Percentiles rank a stretch among this genome's conserved stretches.
Evolutionary conservation across 257 asterid genomes (phyloP).

Genomic region (Handroanthus guayacan): DNA sequence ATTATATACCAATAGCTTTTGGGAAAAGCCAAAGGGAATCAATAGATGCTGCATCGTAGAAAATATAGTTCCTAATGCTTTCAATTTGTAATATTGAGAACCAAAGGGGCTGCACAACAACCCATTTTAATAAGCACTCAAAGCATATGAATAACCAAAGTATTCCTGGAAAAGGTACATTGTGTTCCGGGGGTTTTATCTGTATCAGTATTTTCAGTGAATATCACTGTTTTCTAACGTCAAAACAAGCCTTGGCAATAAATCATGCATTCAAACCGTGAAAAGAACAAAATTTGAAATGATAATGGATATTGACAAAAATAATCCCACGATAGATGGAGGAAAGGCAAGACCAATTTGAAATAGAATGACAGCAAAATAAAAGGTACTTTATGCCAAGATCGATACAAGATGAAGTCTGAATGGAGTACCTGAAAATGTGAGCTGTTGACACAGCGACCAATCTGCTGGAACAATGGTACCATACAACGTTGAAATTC

Average conservation of each 20-base stretch:
- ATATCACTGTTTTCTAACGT: neutral
- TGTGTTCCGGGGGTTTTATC: too few relatives aligned
- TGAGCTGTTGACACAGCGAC: conserved; percentile 66
- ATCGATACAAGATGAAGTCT: neutral
- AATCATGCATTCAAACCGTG: neutral
- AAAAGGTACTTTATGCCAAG: neutral
- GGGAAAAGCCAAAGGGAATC: too few relatives aligned
- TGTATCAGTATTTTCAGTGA: too few relatives aligned
- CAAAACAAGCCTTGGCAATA: neutral
- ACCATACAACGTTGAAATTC: conserved; percentile 73
- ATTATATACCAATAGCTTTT: too few relatives aligned
- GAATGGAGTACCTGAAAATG: conserved; percentile 55
- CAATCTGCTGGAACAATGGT: conserved; percentile 67
- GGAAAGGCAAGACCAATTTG: conserved; percentile 4
- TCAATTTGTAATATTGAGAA: neutral
- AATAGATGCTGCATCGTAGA: neutral
- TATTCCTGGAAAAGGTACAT: too few relatives aligned
- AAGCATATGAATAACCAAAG: too few relatives aligned
- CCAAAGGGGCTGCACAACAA: neutral
- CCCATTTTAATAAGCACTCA: too few relatives aligned
- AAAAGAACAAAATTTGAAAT: neutral
- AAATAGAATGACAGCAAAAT: neutral
- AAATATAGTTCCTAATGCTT: neutral
- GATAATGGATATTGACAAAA: conserved; percentile 7
- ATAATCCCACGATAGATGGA: neutral